Evolutionary conservation across 805 yeast genomes (phyloP), one percentile per base, ranked within the genome.

Genomic region (Yamadazyma ubonensis): DNA sequence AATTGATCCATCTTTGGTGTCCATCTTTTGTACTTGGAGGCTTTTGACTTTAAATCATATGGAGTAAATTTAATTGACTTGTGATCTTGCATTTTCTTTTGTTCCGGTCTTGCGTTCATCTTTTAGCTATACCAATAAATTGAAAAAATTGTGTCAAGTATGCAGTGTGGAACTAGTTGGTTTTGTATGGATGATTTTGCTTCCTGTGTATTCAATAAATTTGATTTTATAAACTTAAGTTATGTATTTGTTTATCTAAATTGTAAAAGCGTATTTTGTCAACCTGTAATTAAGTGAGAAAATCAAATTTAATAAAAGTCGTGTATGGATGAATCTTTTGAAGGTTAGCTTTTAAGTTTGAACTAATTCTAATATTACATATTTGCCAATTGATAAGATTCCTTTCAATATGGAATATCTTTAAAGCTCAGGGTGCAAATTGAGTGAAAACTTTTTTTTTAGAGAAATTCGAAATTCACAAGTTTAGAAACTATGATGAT

Each of bases 11-110:
- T 65, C 25, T 51, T 55, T 1, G 70, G 65, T 1, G 67, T 54
- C 70, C 70, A 65, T 42, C 70, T 33, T 37, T 60, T 54, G 44
- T 65, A 65, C 43, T 65, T 65, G 11, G 70, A 58, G 32, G 60
- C 67, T 31, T 52, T 54, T 6, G 63, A 56, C 42, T 64, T 64
- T 41, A 61, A 45, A 39, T 63, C 69, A 39, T 53, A 59, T 16
- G 57, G 58, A 14, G 55, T 48, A 14, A 63, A 49, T 11, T 52
- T 58, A 19, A 39, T 35, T 6, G 39, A 10, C 35, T 38, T 36
- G 31, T 16, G 10, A 8, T 30, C 29, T 23, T 33, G 36, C 36
- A 33, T 33, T 27, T 35, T 35, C 21, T 26, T 27, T n/a, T 35
- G 32, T 15, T 17, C 30, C 7, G 29, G 29, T 5, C n/a, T 26